Percentiles rank a stretch among this genome's conserved stretches.
Evolutionary conservation across 768 basidiomycete genomes (phyloP).

Genomic region (Rhizopogon vulgaris): DNA sequence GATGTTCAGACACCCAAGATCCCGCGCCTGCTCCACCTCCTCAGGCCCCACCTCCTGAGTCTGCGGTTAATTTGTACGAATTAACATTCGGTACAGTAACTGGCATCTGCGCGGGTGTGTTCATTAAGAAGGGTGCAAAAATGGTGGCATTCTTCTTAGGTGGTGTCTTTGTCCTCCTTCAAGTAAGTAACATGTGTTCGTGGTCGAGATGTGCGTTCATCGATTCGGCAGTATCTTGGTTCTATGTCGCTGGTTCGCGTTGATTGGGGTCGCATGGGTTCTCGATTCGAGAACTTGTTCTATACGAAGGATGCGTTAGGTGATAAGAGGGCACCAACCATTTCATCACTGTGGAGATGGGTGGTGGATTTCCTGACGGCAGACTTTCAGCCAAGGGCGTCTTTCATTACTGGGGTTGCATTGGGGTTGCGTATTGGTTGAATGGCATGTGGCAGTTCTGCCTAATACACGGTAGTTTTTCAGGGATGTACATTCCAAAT

Average conservation of each 20-base stretch:
- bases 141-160: conserved; percentile 81
- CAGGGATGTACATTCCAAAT: conserved; percentile 15
- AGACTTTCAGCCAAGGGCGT: conserved; percentile 87
- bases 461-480: neutral
- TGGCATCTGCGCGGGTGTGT: conserved; percentile 87
- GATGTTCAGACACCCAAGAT: conserved; percentile 7
- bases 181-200: conserved; percentile 43
- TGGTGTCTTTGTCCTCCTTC: conserved; percentile 84
- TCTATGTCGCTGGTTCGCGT: conserved; percentile 68
- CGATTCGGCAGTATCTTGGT: conserved; percentile 60
- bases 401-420: conserved; percentile 78
- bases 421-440: conserved; percentile 81
- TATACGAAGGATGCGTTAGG: conserved; percentile 59
- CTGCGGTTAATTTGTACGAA: conserved; percentile 75
- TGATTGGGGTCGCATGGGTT: conserved; percentile 67
- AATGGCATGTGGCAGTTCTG: conserved; percentile 8
- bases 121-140: conserved; percentile 92
- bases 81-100: conserved; percentile 85
- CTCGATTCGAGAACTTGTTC: conserved; percentile 67
- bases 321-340: conserved; percentile 51
- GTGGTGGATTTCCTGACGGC: conserved; percentile 79
- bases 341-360: conserved; percentile 61
- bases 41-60: conserved; percentile 48
- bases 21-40: conserved; percentile 5
- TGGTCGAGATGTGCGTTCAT: neutral